A percentile compares a stretch with the other conserved stretches of the same genome.
These are phyloP conservation scores for Geosmithia flava DNA, from an alignment of 2,329 filamentous ascomycete species.

Conservation along the genomic window DNA sequence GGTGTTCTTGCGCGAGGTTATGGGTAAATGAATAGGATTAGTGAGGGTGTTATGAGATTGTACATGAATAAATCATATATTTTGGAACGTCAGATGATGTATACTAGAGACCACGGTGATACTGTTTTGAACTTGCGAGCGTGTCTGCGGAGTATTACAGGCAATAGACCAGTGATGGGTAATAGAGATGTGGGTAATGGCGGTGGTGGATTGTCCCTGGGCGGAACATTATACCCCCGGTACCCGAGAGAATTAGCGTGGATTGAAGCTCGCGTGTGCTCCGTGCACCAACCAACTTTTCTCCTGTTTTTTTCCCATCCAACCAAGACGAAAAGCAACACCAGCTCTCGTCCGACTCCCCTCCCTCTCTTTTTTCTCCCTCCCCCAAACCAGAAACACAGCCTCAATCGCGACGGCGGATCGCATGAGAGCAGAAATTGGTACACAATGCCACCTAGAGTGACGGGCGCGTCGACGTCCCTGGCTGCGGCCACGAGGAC, in stretches of 20 bases:
- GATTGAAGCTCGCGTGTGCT: not conserved
- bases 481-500: slow-evolving; percentile 12
- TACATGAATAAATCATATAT: too few species aligned
- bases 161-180: too few species aligned
- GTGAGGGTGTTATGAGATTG: too few species aligned
- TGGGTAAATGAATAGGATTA: not conserved
- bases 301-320: not conserved
- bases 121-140: too few species aligned
- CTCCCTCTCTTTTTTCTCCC: not conserved
- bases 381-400: not conserved
- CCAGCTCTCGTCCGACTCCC: not conserved
- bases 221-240: not conserved
- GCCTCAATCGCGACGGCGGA: not conserved
- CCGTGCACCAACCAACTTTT: not conserved
- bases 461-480: slow-evolving; percentile 12
- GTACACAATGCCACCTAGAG: slow-evolving; percentile 18
- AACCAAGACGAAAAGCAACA: not conserved
- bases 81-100: too few species aligned
- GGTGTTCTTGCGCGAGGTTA: not conserved
- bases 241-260: not conserved
- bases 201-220: too few species aligned
- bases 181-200: too few species aligned
- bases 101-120: too few species aligned
- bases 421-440: not conserved
- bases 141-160: too few species aligned